phyloP scores from a whole-genome alignment of 2,329 filamentous ascomycete species.

The Xylariaceae sp. region DNA sequence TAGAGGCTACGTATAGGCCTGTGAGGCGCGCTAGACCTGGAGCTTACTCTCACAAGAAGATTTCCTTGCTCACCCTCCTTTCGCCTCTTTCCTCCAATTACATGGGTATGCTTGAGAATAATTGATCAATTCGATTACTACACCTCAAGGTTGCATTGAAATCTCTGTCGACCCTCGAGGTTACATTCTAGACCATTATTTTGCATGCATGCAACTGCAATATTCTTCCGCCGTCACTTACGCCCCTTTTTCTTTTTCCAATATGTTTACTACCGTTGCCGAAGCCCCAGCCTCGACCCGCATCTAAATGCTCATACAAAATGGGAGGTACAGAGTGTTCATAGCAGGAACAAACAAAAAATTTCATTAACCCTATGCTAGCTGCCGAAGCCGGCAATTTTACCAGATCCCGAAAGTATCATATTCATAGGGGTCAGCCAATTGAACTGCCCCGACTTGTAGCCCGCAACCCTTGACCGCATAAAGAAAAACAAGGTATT shows the following conservation, averaged over 20 bases:
- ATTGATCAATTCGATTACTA: slow-evolving; percentile 5
- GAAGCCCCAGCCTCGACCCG: too few relatives aligned
- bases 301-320: too few relatives aligned
- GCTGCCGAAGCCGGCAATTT: slow-evolving; percentile 26
- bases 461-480: slow-evolving; percentile 18
- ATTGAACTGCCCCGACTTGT: slow-evolving; percentile 19
- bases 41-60: too few relatives aligned
- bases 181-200: slow-evolving; percentile 2
- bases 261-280: too few relatives aligned
- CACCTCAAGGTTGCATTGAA: slow-evolving; percentile 11
- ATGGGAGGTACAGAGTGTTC: too few relatives aligned
- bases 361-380: slow-evolving; percentile 26
- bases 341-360: too few relatives aligned
- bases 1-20: too few relatives aligned
- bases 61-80: background rate
- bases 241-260: too few relatives aligned
- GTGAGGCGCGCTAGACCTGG: slow-evolving; percentile 6
- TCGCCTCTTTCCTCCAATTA: slow-evolving; percentile 1
- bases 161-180: slow-evolving; percentile 3
- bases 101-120: background rate
- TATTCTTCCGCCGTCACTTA: background rate
- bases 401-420: slow-evolving; percentile 21
- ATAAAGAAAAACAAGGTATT: slow-evolving; percentile 25
- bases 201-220: background rate
- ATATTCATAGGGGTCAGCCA: slow-evolving; percentile 18